A percentile compares a stretch with the other conserved stretches of the same genome.
These are phyloP conservation scores for Ascochyta rabiei DNA, from an alignment of 2,329 filamentous ascomycete species.

Conservation along the genomic window DNA sequence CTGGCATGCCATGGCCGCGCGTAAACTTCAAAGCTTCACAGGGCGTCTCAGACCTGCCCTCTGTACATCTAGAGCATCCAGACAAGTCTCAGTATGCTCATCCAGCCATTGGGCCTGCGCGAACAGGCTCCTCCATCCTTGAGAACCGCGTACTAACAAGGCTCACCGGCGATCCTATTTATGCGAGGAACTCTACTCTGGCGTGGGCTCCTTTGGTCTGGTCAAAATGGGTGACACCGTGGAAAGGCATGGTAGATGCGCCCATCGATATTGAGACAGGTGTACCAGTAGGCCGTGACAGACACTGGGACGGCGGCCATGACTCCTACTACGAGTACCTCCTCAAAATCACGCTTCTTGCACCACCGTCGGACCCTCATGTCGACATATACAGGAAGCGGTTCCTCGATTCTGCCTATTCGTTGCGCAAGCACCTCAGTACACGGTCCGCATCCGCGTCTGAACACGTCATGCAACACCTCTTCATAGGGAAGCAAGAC, in stretches of 20 bases:
- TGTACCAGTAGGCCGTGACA: constrained; percentile 45
- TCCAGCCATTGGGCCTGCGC: constrained; percentile 49
- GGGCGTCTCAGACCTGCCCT: constrained; percentile 41
- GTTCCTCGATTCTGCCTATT: constrained; percentile 45
- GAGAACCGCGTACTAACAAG: constrained; percentile 52
- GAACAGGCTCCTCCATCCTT: constrained; percentile 52
- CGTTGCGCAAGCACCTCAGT: constrained; percentile 45
- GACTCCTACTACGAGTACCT: constrained; percentile 54
- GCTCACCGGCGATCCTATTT: constrained; percentile 50
- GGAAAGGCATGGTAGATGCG: constrained; percentile 50
- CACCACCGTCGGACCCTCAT: constrained; percentile 46
- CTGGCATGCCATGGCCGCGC: constrained; percentile 54
- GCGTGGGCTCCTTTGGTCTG: constrained; percentile 55
- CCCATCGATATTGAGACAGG: constrained; percentile 53
- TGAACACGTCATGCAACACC: constrained; percentile 45
- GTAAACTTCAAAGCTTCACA: constrained; percentile 49
- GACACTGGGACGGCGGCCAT: constrained; percentile 53
- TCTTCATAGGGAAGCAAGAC: constrained; percentile 48
- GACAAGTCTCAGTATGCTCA: constrained; percentile 42
- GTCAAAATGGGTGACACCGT: constrained; percentile 49
- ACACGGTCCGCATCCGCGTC: constrained; percentile 45
- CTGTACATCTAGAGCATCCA: constrained; percentile 35
- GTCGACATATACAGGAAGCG: constrained; percentile 39
- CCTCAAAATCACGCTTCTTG: constrained; percentile 48
- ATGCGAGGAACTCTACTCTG: constrained; percentile 50